Percentiles rank a stretch among this genome's conserved stretches.
Evolutionary conservation across 2,329 filamentous ascomycete genomes (phyloP).

Genomic region (Colletotrichum gigasporum): DNA sequence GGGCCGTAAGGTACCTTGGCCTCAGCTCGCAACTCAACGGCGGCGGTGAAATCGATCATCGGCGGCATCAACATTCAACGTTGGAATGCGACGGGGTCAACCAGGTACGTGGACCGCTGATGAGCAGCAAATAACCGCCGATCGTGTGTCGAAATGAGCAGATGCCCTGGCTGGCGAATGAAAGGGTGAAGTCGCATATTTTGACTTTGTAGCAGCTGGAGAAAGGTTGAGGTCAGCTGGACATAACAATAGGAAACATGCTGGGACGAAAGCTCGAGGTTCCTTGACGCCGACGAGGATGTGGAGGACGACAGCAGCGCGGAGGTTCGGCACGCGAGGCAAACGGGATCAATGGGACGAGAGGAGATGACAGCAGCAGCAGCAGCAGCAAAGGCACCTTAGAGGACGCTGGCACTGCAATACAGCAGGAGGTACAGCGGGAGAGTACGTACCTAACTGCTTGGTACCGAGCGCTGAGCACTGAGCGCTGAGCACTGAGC

Average conservation of each 20-base stretch:
- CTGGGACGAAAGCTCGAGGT: conserved; percentile 16
- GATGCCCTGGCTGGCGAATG: neutral
- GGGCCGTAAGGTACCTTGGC: too few species aligned
- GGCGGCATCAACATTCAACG: neutral
- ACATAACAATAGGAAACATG: conserved; percentile 10
- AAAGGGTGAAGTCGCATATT: conserved; percentile 9
- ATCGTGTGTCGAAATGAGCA: conserved; percentile 23
- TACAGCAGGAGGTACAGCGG: too few species aligned
- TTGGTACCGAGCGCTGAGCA: too few species aligned
- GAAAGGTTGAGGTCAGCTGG: conserved; percentile 31
- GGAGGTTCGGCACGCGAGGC: conserved; percentile 23
- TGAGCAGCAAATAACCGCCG: conserved; percentile 19
- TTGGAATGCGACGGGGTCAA: conserved; percentile 11
- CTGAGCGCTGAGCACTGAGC: too few species aligned
- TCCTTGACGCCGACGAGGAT: conserved; percentile 1
- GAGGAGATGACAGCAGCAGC: neutral
- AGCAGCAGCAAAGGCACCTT: too few species aligned
- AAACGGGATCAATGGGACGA: conserved; percentile 18
- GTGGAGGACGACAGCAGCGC: neutral
- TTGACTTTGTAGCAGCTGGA: conserved; percentile 30
- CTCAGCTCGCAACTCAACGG: too few species aligned
- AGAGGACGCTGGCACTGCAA: too few species aligned
- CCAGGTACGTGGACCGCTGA: conserved; percentile 21
- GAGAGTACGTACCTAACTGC: too few species aligned
- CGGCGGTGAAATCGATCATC: neutral